Conservation (phyloP, 2,329 filamentous ascomycete genomes). For the Pyrenophora tritici-repentis region DNA sequence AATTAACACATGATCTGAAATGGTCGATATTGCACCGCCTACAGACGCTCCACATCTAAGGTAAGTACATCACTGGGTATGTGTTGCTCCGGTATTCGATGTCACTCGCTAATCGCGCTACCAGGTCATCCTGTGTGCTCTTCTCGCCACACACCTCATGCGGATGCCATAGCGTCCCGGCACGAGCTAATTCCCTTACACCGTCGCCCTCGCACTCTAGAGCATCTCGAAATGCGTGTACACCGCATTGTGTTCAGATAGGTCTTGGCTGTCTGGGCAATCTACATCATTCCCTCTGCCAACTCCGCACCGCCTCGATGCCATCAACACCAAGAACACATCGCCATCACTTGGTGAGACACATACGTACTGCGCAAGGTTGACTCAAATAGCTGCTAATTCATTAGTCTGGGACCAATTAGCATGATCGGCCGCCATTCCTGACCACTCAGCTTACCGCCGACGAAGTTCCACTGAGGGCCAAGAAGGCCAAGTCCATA, state of each 20-base stretch:
- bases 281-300: slow-evolving; percentile 10
- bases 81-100: no score
- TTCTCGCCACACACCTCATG: neutral
- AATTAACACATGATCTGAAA: no score
- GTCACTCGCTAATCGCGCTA: no score
- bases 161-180: neutral
- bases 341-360: neutral
- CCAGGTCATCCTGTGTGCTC: no score
- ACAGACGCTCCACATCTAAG: no score
- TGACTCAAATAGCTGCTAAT: neutral
- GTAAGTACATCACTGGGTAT: no score
- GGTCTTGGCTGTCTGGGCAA: slow-evolving; percentile 9
- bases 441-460: slow-evolving; percentile 6
- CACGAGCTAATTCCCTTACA: neutral
- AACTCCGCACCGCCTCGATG: slow-evolving; percentile 1
- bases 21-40: no score
- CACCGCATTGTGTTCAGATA: slow-evolving; percentile 15
- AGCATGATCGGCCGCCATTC: slow-evolving; percentile 5
- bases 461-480: slow-evolving; percentile 1
- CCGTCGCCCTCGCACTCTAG: neutral
- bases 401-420: neutral
- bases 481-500: slow-evolving; percentile 26
- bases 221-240: slow-evolving; percentile 4
- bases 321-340: slow-evolving; percentile 1
- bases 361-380: neutral